Conservation (phyloP, 1,139 yeast genomes). For the Pichia kudriavzevii region DNA sequence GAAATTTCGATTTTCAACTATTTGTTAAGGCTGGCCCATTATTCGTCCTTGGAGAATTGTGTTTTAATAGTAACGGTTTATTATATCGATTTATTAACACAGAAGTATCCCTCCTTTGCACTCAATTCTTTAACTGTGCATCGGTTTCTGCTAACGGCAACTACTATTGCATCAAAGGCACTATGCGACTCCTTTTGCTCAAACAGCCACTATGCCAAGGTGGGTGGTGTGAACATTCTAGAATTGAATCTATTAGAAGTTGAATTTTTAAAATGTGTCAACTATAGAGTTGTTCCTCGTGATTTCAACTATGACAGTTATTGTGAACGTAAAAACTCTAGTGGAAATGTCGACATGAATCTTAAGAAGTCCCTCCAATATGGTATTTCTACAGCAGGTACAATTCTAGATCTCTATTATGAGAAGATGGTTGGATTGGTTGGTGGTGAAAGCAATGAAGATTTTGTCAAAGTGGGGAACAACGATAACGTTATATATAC, state of each 20-base stretch:
- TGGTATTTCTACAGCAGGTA: conserved; percentile 27
- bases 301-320: conserved; percentile 28
- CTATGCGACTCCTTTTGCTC: conserved; percentile 93
- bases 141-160: conserved; percentile 81
- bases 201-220: conserved; percentile 88
- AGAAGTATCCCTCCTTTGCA: conserved; percentile 72
- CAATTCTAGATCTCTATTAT: conserved; percentile 52
- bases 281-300: conserved; percentile 66
- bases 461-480: not conserved
- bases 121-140: conserved; percentile 90
- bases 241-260: conserved; percentile 84
- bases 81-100: conserved; percentile 78
- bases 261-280: conserved; percentile 75
- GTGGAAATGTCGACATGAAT: conserved; percentile 20
- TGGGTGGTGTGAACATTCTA: conserved; percentile 83
- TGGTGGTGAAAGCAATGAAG: conserved; percentile 31
- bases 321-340: conserved; percentile 21
- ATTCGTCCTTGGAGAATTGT: conserved; percentile 78
- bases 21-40: conserved; percentile 67
- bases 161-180: conserved; percentile 87
- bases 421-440: conserved; percentile 53
- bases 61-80: conserved; percentile 75
- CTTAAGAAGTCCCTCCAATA: conserved; percentile 15
- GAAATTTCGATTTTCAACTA: conserved; percentile 75
- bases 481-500: not conserved